Conservation (phyloP, 495 filamentous ascomycete genomes). For the Penicillium ucsense region DNA sequence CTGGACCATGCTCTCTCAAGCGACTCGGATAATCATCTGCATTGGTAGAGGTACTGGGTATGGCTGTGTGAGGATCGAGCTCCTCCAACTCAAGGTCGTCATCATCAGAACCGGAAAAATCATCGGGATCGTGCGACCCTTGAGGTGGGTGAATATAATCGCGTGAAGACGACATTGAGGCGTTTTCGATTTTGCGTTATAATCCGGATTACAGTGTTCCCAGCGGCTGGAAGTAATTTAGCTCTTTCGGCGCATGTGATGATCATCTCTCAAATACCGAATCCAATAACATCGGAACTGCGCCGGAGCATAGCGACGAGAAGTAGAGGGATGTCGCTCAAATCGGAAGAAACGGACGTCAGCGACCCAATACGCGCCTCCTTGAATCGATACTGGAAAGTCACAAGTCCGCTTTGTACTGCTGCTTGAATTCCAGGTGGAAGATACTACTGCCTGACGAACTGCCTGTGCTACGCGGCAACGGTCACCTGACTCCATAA, state of each 20-base stretch:
- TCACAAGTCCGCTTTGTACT: no score
- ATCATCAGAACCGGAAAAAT: conserved; percentile 36
- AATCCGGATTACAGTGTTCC: not conserved
- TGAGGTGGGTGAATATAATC: conserved; percentile 31
- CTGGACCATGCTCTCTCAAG: conserved; percentile 40
- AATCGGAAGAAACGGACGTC: not conserved
- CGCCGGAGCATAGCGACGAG: conserved; percentile 11
- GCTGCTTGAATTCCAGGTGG: no score
- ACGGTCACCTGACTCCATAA: conserved; percentile 7
- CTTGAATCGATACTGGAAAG: no score
- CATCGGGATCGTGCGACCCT: conserved; percentile 19
- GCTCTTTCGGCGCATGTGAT: conserved; percentile 7
- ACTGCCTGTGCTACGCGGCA: conserved; percentile 3
- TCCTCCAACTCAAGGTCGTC: conserved; percentile 59
- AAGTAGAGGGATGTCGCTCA: conserved; percentile 1
- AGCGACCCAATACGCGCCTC: no score
- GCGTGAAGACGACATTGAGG: conserved; percentile 27
- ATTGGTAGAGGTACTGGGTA: conserved; percentile 26
- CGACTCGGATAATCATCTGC: conserved; percentile 30
- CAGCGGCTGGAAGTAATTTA: not conserved
- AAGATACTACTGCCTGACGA: conserved; percentile 8
- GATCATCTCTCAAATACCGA: conserved; percentile 13
- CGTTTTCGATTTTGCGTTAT: conserved; percentile 1
- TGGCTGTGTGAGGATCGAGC: conserved; percentile 49
- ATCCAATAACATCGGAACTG: conserved; percentile 11